Evolutionary conservation across 2,329 filamentous ascomycete genomes (phyloP).

Genomic region (Claviceps sp.): DNA sequence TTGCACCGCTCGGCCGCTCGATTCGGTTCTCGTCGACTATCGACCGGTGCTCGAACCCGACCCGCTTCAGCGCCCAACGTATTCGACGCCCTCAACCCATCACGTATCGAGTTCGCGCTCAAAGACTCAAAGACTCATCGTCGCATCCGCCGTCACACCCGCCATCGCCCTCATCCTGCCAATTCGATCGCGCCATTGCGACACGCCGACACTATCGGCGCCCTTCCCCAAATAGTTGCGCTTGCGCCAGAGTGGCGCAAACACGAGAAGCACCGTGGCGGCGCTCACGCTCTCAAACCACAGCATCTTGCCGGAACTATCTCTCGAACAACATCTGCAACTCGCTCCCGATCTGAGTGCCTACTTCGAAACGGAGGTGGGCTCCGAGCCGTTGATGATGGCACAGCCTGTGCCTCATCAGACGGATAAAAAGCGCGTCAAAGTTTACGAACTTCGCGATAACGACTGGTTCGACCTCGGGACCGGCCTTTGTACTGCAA

Average conservation of each 20-base stretch:
- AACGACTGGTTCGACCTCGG: slow-evolving; percentile 99
- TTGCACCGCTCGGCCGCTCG: background rate
- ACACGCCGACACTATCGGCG: background rate
- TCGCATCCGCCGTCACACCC: background rate
- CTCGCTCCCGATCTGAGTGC: slow-evolving; percentile 38
- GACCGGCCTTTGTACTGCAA: slow-evolving; percentile 85
- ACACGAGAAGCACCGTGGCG: slow-evolving; percentile 32
- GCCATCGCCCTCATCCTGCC: slow-evolving; percentile 1
- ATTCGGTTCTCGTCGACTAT: slow-evolving; percentile 1
- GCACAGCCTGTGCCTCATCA: slow-evolving; percentile 58
- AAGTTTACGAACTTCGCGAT: slow-evolving; percentile 96
- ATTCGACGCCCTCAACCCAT: background rate
- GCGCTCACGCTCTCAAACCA: slow-evolving; percentile 42
- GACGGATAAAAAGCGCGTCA: slow-evolving; percentile 67
- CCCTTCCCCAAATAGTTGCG: slow-evolving; percentile 1
- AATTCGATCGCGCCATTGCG: background rate
- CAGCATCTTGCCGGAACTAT: slow-evolving; percentile 37
- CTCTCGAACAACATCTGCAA: slow-evolving; percentile 46
- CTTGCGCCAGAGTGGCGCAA: slow-evolving; percentile 14
- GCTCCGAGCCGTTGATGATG: slow-evolving; percentile 53
- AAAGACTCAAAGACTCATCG: background rate
- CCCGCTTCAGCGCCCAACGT: slow-evolving; percentile 5
- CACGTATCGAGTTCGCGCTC: slow-evolving; percentile 8
- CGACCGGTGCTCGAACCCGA: slow-evolving; percentile 2
- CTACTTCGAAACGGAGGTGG: slow-evolving; percentile 38